Percentiles rank a stretch among this genome's conserved stretches.
phyloP scores from a whole-genome alignment of 1,284 basidiomycete species.

The Caloboletus inedulis region DNA sequence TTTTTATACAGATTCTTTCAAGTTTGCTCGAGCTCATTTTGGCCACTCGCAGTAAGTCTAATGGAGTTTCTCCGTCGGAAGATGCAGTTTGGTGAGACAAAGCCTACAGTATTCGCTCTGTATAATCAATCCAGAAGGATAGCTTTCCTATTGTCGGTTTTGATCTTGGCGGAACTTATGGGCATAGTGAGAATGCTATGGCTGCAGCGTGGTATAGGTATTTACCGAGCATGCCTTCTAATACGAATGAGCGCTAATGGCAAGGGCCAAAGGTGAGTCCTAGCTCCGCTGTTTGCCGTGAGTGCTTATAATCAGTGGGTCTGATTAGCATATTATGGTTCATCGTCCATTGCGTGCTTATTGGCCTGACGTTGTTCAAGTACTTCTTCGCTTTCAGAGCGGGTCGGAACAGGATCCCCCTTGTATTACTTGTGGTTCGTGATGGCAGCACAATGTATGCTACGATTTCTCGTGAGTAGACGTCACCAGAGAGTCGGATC shows the following conservation, averaged over 20 bases:
- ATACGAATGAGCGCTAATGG: too few species aligned
- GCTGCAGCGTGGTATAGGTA: neutral
- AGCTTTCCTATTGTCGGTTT: slow-evolving; percentile 3
- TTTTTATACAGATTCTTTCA: slow-evolving; percentile 8
- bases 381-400: slow-evolving; percentile 11
- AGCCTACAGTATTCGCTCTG: slow-evolving; percentile 17
- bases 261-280: slow-evolving; percentile 13
- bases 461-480: slow-evolving; percentile 8
- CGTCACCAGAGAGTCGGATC: neutral
- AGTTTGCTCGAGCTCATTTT: slow-evolving; percentile 19
- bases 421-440: slow-evolving; percentile 23
- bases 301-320: neutral
- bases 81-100: neutral
- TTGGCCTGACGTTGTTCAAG: slow-evolving; percentile 18
- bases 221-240: too few species aligned
- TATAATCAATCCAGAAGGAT: slow-evolving; percentile 22
- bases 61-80: neutral
- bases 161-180: slow-evolving; percentile 16
- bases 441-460: slow-evolving; percentile 17
- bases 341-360: slow-evolving; percentile 15
- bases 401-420: slow-evolving; percentile 17
- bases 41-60: slow-evolving; percentile 20
- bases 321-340: slow-evolving; percentile 15
- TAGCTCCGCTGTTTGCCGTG: neutral
- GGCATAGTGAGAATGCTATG: slow-evolving; percentile 6